Percentiles rank a stretch among this genome's conserved stretches.
Evolutionary conservation across 2,329 filamentous ascomycete species (phyloP).

Genomic region (Aspergillus sp.): DNA sequence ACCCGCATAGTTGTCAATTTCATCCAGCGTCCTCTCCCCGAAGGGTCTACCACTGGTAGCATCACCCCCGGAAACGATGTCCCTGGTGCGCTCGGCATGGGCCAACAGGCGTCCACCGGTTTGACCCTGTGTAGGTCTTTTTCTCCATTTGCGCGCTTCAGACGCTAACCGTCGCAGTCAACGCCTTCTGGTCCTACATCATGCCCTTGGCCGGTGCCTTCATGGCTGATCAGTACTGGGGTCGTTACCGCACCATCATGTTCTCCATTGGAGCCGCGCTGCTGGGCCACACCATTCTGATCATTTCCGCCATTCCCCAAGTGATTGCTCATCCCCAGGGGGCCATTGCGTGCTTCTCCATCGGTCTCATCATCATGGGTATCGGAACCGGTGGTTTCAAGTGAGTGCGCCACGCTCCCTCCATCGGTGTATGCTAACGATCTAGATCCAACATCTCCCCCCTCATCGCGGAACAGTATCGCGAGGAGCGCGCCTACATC

Average conservation of each 20-base stretch:
- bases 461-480: slow-evolving; percentile 69
- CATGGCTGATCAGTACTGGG: slow-evolving; percentile 67
- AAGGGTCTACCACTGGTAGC: slow-evolving; percentile 54
- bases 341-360: slow-evolving; percentile 63
- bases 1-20: slow-evolving; percentile 58
- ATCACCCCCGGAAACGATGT: slow-evolving; percentile 16
- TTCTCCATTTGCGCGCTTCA: neutral
- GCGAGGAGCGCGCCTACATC: slow-evolving; percentile 57
- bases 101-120: slow-evolving; percentile 55
- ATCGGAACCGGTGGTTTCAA: slow-evolving; percentile 79
- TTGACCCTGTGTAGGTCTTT: slow-evolving; percentile 45
- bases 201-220: slow-evolving; percentile 60
- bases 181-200: slow-evolving; percentile 62
- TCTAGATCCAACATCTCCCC: slow-evolving; percentile 66
- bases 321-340: slow-evolving; percentile 60
- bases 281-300: slow-evolving; percentile 65
- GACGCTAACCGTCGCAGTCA: slow-evolving; percentile 37
- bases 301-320: slow-evolving; percentile 62
- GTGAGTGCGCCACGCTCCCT: slow-evolving; percentile 16
- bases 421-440: neutral
- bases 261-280: slow-evolving; percentile 64
- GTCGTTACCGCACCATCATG: slow-evolving; percentile 69
- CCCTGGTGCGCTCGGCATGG: slow-evolving; percentile 58
- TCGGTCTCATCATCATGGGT: slow-evolving; percentile 68
- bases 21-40: slow-evolving; percentile 57